Evolutionary conservation across 192 early-diverging fungal species (phyloP).

Genomic region (Entomortierella chlamydospora): DNA sequence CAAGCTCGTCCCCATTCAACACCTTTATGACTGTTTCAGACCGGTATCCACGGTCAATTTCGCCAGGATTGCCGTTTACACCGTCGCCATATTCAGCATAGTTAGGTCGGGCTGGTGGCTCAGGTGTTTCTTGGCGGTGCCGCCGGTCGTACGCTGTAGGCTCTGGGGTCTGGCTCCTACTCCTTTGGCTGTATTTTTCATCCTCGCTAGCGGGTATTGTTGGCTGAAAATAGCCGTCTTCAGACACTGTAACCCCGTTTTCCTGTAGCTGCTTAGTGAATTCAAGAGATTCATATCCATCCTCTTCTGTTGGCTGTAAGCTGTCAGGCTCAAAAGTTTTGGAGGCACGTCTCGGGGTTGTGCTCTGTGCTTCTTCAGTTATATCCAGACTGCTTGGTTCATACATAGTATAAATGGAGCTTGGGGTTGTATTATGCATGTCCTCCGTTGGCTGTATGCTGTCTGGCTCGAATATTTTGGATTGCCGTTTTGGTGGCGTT

Average conservation of each 20-base stretch:
- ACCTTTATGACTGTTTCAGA: slow-evolving; percentile 4
- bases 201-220: background rate
- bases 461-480: too few relatives aligned
- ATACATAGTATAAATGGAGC: too few relatives aligned
- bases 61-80: background rate
- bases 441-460: too few relatives aligned
- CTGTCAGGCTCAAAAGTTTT: background rate
- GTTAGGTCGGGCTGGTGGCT: background rate
- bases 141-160: background rate
- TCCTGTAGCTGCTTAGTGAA: too few relatives aligned
- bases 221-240: too few relatives aligned
- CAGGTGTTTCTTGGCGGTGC: background rate
- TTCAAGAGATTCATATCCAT: too few relatives aligned
- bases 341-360: background rate
- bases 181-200: background rate
- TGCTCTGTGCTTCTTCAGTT: too few relatives aligned
- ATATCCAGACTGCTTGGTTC: too few relatives aligned
- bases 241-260: too few relatives aligned
- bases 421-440: too few relatives aligned
- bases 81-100: background rate
- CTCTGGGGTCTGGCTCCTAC: background rate
- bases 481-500: too few relatives aligned
- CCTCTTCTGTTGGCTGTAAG: background rate
- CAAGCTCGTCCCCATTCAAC: background rate
- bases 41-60: slow-evolving; percentile 7